Percentiles rank a stretch among this genome's conserved stretches.
phyloP scores from a whole-genome alignment of 495 filamentous ascomycete species.

The Lasiosphaeria miniovina region DNA sequence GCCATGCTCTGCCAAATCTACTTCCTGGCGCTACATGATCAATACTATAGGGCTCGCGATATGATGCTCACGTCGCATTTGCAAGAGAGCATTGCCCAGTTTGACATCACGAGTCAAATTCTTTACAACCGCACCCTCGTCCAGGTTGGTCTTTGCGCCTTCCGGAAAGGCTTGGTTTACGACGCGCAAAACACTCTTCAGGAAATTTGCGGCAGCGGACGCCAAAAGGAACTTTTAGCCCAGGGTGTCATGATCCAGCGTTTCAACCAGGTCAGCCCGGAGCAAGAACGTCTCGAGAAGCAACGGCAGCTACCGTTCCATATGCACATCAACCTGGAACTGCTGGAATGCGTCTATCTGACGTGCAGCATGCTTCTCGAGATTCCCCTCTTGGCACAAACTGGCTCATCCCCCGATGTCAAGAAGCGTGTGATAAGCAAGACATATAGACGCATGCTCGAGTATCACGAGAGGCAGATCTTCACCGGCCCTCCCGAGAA shows the following conservation, averaged over 20 bases:
- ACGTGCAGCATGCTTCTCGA: slow-evolving; percentile 98
- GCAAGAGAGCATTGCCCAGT: slow-evolving; percentile 90
- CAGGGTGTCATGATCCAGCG: slow-evolving; percentile 98
- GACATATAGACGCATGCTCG: slow-evolving; percentile 97
- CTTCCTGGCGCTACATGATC: slow-evolving; percentile 93
- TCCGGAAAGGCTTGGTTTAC: slow-evolving; percentile 93
- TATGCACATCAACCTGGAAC: slow-evolving; percentile 99
- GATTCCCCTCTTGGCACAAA: slow-evolving; percentile 94
- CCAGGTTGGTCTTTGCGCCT: slow-evolving; percentile 96
- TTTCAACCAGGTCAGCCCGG: slow-evolving; percentile 89
- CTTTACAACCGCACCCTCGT: slow-evolving; percentile 98
- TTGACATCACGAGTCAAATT: slow-evolving; percentile 95
- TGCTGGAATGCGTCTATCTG: slow-evolving; percentile 96
- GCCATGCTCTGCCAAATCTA: slow-evolving; percentile 99
- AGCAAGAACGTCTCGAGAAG: slow-evolving; percentile 94
- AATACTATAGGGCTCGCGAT: slow-evolving; percentile 95
- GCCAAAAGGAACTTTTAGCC: slow-evolving; percentile 95
- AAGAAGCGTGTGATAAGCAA: slow-evolving; percentile 99
- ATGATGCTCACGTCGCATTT: slow-evolving; percentile 99
- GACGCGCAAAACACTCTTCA: slow-evolving; percentile 95
- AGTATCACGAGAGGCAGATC: slow-evolving; percentile 98
- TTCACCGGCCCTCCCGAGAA: slow-evolving; percentile 98
- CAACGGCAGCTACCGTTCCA: slow-evolving; percentile 98
- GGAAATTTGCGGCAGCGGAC: slow-evolving; percentile 94
- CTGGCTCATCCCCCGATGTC: slow-evolving; percentile 91